These are phyloP conservation scores for Candida parachauliodes DNA, from an alignment of 805 yeast genomes.

Conservation along the genomic window DNA sequence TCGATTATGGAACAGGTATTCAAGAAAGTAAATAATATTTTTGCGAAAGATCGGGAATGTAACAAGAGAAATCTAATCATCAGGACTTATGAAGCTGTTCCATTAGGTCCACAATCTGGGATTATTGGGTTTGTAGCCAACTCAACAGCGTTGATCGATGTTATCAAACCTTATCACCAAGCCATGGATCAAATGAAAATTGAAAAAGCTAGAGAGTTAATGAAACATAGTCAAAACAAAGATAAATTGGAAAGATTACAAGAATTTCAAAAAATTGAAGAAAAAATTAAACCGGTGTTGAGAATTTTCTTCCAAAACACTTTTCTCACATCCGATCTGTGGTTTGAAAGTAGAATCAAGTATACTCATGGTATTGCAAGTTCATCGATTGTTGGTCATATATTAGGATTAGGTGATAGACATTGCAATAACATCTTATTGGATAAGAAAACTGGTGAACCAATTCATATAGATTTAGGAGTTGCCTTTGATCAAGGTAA, in stretches of 20 bases:
- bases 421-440: conserved; percentile 87
- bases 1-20: conserved; percentile 98
- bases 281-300: conserved; percentile 61
- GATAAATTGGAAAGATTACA: conserved; percentile 41
- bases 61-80: conserved; percentile 56
- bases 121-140: conserved; percentile 84
- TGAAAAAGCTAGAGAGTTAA: conserved; percentile 57
- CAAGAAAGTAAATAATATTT: conserved; percentile 71
- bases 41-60: conserved; percentile 53
- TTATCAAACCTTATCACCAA: conserved; percentile 62
- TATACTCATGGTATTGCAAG: conserved; percentile 82
- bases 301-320: conserved; percentile 66
- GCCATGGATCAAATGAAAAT: conserved; percentile 37
- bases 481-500: conserved; percentile 96
- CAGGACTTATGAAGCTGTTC: conserved; percentile 85
- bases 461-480: conserved; percentile 93
- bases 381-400: conserved; percentile 80
- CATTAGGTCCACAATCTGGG: conserved; percentile 85
- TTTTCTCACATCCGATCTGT: conserved; percentile 62
- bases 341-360: conserved; percentile 64
- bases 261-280: conserved; percentile 45
- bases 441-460: conserved; percentile 83
- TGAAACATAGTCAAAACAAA: conserved; percentile 55
- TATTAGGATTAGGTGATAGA: conserved; percentile 92
- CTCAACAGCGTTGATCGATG: conserved; percentile 67